Conservation (phyloP, 2,329 filamentous ascomycete genomes). For the Hymenoscyphus salicellus region DNA sequence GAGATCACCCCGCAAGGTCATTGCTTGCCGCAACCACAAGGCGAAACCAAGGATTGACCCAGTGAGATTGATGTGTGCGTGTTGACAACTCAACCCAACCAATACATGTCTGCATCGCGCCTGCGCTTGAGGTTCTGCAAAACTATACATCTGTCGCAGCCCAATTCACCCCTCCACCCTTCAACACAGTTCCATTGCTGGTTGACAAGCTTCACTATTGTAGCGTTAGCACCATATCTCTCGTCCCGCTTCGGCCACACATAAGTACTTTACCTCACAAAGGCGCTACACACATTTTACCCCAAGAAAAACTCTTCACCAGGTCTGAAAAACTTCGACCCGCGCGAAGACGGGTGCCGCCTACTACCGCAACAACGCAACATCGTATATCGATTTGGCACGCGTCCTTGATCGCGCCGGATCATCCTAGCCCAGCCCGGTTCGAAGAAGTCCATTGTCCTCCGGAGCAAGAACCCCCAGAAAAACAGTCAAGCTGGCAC, state of each 20-base stretch:
- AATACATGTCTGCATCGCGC: conserved; percentile 24
- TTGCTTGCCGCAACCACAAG: conserved; percentile 26
- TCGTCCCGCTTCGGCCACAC: neutral
- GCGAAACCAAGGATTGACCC: conserved; percentile 31
- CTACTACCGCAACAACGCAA: neutral
- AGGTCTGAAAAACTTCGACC: neutral
- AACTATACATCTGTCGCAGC: conserved; percentile 16
- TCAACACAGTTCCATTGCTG: conserved; percentile 46
- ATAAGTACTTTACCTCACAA: neutral
- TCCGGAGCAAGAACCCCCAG: neutral
- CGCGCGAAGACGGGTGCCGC: neutral
- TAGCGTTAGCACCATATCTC: conserved; percentile 35
- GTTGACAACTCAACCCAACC: conserved; percentile 28
- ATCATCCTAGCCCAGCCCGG: neutral
- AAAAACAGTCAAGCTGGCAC: conserved; percentile 58
- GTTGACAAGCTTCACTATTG: conserved; percentile 53
- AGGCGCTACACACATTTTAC: neutral
- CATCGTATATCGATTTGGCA: conserved; percentile 1
- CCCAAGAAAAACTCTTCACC: conserved; percentile 2
- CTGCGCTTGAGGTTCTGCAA: conserved; percentile 20
- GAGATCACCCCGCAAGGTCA: conserved; percentile 27
- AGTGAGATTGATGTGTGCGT: conserved; percentile 23
- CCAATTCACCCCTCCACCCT: conserved; percentile 60
- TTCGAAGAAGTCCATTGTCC: conserved; percentile 4
- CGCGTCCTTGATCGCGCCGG: neutral